Conservation (phyloP, 208 protist species). For the Phytomonas sp. region DNA sequence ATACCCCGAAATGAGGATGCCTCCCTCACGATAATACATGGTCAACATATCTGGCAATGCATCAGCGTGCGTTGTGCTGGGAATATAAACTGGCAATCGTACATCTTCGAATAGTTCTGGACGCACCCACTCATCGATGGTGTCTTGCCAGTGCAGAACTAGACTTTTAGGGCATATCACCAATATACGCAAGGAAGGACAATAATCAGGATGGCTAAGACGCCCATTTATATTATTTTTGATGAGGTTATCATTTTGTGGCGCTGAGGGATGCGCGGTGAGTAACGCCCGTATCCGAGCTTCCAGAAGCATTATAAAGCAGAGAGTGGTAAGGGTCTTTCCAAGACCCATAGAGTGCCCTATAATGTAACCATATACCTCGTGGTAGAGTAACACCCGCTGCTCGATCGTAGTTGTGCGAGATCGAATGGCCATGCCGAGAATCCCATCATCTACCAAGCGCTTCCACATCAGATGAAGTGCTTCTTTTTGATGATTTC, state of each 20-base stretch:
- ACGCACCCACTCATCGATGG: slow-evolving; percentile 49
- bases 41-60: slow-evolving; percentile 18
- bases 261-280: not conserved
- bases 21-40: slow-evolving; percentile 49
- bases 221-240: not conserved
- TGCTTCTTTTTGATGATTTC: slow-evolving; percentile 58
- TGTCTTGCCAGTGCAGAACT: slow-evolving; percentile 58
- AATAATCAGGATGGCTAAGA: not conserved
- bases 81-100: slow-evolving; percentile 31
- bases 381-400: slow-evolving; percentile 34
- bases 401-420: slow-evolving; percentile 28
- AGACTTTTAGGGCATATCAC: slow-evolving; percentile 71
- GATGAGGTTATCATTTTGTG: not conserved
- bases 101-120: slow-evolving; percentile 30
- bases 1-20: slow-evolving; percentile 75
- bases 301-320: slow-evolving; percentile 68
- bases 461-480: slow-evolving; percentile 71
- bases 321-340: slow-evolving; percentile 72
- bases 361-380: slow-evolving; percentile 67
- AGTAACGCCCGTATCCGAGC: slow-evolving; percentile 9
- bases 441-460: slow-evolving; percentile 59
- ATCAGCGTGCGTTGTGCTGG: slow-evolving; percentile 18
- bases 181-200: slow-evolving; percentile 42
- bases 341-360: slow-evolving; percentile 87
- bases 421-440: slow-evolving; percentile 28